Percentiles rank a stretch among this genome's conserved stretches.
phyloP scores from a whole-genome alignment of 2,329 filamentous ascomycete genomes.

The Cytospora piceae region DNA sequence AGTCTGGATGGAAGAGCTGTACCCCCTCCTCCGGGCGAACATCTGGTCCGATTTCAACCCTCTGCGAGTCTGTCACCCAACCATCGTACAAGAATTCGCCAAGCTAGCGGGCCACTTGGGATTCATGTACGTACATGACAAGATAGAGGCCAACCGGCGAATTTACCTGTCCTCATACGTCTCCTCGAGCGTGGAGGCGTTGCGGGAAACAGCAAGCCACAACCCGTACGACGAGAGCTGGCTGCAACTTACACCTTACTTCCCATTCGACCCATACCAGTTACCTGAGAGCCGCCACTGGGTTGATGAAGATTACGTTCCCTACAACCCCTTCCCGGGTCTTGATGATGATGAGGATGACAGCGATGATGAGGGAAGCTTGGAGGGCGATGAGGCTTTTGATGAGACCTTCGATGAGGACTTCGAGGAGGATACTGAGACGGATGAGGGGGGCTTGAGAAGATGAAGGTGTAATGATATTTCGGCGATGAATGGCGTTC shows the following conservation, averaged over 20 bases:
- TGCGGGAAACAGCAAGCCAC: slow-evolving; percentile 54
- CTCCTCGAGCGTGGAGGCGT: slow-evolving; percentile 56
- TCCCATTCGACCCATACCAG: slow-evolving; percentile 96
- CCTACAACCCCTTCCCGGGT: slow-evolving; percentile 77
- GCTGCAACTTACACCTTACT: slow-evolving; percentile 90
- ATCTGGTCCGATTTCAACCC: slow-evolving; percentile 92
- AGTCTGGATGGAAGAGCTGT: slow-evolving; percentile 75
- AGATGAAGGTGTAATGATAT: background rate
- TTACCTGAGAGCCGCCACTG: slow-evolving; percentile 84
- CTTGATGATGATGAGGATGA: slow-evolving; percentile 61
- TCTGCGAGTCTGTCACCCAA: slow-evolving; percentile 88
- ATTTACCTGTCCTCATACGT: slow-evolving; percentile 76
- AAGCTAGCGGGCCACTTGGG: slow-evolving; percentile 82
- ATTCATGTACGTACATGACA: slow-evolving; percentile 86
- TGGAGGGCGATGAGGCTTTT: slow-evolving; percentile 44
- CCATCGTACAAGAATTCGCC: slow-evolving; percentile 90
- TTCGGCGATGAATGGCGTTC: background rate
- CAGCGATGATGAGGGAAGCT: slow-evolving; percentile 54
- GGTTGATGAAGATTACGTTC: slow-evolving; percentile 82
- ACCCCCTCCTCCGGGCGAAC: slow-evolving; percentile 73
- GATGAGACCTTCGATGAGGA: slow-evolving; percentile 37
- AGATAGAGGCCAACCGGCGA: slow-evolving; percentile 91
- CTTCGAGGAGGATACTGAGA: slow-evolving; percentile 41
- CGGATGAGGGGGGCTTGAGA: slow-evolving; percentile 34
- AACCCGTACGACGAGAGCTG: slow-evolving; percentile 71